Evolutionary conservation across 192 early-diverging fungal genomes (phyloP), one percentile per base, ranked within the genome.

Genomic region (Coemansia sp.): DNA sequence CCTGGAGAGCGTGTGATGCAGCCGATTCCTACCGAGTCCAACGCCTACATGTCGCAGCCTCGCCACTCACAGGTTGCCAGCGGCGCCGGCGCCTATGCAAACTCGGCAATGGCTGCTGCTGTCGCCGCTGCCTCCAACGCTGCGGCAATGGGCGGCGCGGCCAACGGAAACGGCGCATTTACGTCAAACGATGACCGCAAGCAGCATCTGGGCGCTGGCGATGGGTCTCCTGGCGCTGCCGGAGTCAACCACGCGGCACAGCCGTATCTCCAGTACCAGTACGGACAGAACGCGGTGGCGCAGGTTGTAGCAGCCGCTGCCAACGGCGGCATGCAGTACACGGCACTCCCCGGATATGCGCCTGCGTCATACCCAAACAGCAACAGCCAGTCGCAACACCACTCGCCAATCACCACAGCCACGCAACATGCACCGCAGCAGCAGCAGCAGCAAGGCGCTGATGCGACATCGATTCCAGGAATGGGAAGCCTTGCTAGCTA

Each of bases 21-120:
- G 64, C 76, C 76, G 29, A 61, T 71, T 13, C 76, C 76, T 17
- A 79, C 76, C 29, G 76, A 79, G 55, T 79, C 76, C 50, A 79
- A 79, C 67, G 59, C 69, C 11, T 79, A 70, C 57, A 79, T 79
- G 76, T 79, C 76, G 47, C 76, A 79, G 67, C 76, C 76, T 23
- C 76, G 76, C 48, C 61, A 64, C 53, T 37, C 54, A 47, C 62
- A 67, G 34, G 31, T 37, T 10, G 34, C 30, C 10, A n/a, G 30
- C 50, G 17, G n/a, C 30, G 50, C 22, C 50, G 17, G n/a, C 30
- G 50, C 22, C 9, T 53, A 53, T 33, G 50, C 50, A 13, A 53
- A 28, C 50, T 30, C 50, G 15, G 50, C 50, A 53, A 53, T 53
- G 50, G 61, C 61, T 15, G 64, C 65, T 23, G 65, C 65, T 14